phyloP scores from a whole-genome alignment of 768 basidiomycete genomes.

The Suillus fuscotomentosus region DNA sequence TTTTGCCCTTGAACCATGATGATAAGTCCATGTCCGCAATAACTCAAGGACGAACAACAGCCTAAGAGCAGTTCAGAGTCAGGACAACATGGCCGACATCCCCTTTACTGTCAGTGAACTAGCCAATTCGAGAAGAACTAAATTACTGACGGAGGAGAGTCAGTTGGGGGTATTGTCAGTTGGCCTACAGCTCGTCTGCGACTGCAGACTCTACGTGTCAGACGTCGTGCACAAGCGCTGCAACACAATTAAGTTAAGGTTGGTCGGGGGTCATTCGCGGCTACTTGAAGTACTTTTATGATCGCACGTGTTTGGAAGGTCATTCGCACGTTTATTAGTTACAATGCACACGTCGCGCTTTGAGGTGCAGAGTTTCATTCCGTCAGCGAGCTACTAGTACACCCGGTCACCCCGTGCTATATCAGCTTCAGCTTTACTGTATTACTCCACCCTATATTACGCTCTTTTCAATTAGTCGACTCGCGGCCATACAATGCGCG shows the following conservation, averaged over 20 bases:
- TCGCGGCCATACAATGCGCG: conserved; percentile 57
- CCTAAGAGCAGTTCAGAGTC: not conserved
- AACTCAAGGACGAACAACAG: not conserved
- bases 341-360: conserved; percentile 1
- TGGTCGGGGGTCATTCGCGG: not conserved
- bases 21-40: conserved; percentile 1
- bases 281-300: not conserved
- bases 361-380: not conserved
- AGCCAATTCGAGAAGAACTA: not conserved
- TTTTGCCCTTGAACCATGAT: conserved; percentile 11
- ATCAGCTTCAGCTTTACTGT: conserved; percentile 3
- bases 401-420: conserved; percentile 1
- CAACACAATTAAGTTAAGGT: not conserved
- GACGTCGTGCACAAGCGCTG: not conserved
- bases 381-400: not conserved
- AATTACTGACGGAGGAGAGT: not conserved
- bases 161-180: not conserved
- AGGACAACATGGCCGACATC: not conserved
- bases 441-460: conserved; percentile 3
- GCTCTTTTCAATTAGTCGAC: not conserved
- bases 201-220: not conserved
- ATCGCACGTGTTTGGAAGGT: conserved; percentile 14
- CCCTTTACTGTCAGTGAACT: not conserved
- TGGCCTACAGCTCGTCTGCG: not conserved
- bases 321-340: conserved; percentile 17